These are phyloP conservation scores for Calvatia gigantea DNA, from an alignment of 768 basidiomycete genomes.

Conservation along the genomic window DNA sequence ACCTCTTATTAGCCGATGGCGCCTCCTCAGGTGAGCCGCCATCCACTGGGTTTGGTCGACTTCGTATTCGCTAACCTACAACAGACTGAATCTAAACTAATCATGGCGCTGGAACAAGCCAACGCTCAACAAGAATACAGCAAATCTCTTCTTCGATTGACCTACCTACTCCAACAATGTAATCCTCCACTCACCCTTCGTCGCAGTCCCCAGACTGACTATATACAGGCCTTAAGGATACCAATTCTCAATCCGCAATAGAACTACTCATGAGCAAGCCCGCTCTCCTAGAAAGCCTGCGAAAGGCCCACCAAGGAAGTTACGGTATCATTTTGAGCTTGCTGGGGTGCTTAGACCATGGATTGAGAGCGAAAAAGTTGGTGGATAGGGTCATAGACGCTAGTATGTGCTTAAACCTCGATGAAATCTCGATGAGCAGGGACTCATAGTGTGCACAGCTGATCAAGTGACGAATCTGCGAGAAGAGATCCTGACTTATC, in stretches of 20 bases:
- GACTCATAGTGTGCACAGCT: constrained; percentile 38
- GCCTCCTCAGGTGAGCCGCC: constrained; percentile 6
- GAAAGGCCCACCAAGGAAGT: constrained; percentile 89
- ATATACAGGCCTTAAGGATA: constrained; percentile 54
- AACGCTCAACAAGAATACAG: constrained; percentile 78
- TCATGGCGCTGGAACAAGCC: constrained; percentile 69
- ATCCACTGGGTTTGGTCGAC: not conserved
- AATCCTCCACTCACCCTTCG: constrained; percentile 15
- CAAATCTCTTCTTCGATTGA: constrained; percentile 71
- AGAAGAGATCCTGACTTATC: constrained; percentile 80
- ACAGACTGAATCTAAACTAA: constrained; percentile 56
- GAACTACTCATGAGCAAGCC: constrained; percentile 81
- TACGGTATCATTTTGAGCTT: constrained; percentile 90
- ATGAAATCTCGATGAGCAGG: not conserved
- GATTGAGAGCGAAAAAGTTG: constrained; percentile 78
- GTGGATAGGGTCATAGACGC: constrained; percentile 90
- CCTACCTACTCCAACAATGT: constrained; percentile 82
- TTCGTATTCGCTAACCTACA: constrained; percentile 17
- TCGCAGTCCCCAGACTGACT: not conserved
- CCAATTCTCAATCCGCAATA: constrained; percentile 75
- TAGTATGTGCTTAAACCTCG: constrained; percentile 28
- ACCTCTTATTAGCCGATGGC: not conserved
- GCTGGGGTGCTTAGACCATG: constrained; percentile 89
- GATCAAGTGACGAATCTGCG: constrained; percentile 91
- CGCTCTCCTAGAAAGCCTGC: constrained; percentile 75